phyloP scores from a whole-genome alignment of 202 grass and related monocot genomes.

The Bolboschoenoplectus hybrid region DNA sequence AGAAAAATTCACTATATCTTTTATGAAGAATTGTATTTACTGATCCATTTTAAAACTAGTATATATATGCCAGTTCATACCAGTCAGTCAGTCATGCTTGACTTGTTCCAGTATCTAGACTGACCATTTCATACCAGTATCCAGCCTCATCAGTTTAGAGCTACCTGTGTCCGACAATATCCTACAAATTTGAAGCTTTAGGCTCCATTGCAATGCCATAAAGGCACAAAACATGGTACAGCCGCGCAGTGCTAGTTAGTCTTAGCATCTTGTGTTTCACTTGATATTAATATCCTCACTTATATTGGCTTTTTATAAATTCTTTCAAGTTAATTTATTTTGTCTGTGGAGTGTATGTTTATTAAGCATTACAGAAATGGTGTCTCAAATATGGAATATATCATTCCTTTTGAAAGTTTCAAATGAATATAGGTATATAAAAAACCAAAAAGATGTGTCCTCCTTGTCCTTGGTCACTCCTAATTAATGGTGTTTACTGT shows the following conservation, averaged over 20 bases:
- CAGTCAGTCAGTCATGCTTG: neutral
- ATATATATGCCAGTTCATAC: conserved; percentile 12
- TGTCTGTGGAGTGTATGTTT: neutral
- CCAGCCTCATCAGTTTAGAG: neutral
- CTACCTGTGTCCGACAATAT: neutral
- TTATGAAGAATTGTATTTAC: neutral
- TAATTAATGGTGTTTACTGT: too few species aligned
- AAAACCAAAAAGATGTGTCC: neutral
- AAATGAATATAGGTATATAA: neutral
- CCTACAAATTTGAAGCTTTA: neutral
- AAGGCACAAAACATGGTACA: neutral
- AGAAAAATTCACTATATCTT: neutral
- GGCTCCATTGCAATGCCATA: neutral
- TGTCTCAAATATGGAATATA: too few species aligned
- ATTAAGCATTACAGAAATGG: too few species aligned
- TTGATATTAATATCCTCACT: neutral
- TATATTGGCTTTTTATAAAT: neutral
- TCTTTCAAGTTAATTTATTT: neutral
- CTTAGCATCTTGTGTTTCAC: neutral
- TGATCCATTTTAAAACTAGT: neutral
- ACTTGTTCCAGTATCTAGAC: neutral
- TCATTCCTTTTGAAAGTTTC: neutral
- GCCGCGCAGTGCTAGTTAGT: neutral
- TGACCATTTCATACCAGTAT: neutral
- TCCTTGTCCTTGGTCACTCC: neutral